Conservation (phyloP, 805 yeast species). For the Teunomyces atbi region DNA sequence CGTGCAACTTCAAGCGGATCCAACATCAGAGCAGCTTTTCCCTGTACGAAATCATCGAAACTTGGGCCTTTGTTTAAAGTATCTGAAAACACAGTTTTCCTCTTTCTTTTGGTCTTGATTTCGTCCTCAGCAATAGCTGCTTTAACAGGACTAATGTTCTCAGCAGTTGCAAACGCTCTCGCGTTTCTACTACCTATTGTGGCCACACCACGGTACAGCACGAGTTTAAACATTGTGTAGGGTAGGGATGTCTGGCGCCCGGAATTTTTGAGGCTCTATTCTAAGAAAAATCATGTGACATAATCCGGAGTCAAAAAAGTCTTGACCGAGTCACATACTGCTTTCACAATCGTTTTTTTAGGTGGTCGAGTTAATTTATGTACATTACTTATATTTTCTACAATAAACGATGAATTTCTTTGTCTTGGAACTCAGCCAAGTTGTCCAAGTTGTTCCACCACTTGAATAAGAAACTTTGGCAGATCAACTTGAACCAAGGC, state of each 20-base stretch:
- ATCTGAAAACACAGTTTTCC: conserved; percentile 57
- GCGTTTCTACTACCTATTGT: background rate
- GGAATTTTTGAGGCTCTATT: background rate
- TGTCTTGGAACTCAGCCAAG: conserved; percentile 49
- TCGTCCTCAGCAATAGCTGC: background rate
- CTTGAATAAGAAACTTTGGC: conserved; percentile 82
- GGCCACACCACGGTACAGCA: background rate
- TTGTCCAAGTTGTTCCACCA: conserved; percentile 88
- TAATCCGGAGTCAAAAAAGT: background rate
- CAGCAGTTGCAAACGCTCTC: conserved; percentile 10
- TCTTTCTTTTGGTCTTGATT: conserved; percentile 32
- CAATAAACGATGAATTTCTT: conserved; percentile 50
- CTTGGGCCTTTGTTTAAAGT: conserved; percentile 81
- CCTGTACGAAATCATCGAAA: conserved; percentile 85
- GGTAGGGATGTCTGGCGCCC: background rate
- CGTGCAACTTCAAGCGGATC: conserved; percentile 82
- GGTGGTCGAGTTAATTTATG: background rate
- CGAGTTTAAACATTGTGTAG: background rate
- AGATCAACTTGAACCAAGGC: conserved; percentile 97
- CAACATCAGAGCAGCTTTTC: conserved; percentile 66
- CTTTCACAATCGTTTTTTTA: background rate
- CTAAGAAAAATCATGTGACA: background rate
- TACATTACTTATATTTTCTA: conserved; percentile 1
- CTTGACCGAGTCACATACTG: background rate
- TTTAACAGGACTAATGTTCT: background rate